Evolutionary conservation across 1,284 basidiomycete species (phyloP).

Genomic region (Sporisorium iseilematis-ciliati): DNA sequence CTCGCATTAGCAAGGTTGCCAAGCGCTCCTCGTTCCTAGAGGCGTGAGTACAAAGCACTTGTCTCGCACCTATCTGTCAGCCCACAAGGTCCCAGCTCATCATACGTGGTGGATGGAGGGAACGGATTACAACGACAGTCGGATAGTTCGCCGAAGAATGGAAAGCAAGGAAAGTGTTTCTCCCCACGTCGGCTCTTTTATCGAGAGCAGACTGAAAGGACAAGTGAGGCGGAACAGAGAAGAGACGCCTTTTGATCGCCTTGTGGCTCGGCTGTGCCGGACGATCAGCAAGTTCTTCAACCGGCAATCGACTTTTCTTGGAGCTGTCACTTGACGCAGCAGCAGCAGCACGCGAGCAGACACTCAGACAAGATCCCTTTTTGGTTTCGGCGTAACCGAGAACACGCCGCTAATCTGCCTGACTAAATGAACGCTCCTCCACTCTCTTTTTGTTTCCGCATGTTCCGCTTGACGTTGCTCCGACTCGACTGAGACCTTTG

Average conservation of each 20-base stretch:
- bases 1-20: too few relatives aligned
- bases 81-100: too few relatives aligned
- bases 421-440: neutral
- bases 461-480: neutral
- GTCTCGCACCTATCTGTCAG: too few relatives aligned
- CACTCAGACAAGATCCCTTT: neutral
- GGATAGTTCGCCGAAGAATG: too few relatives aligned
- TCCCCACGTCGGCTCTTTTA: too few relatives aligned
- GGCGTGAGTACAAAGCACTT: too few relatives aligned
- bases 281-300: slow-evolving; percentile 6
- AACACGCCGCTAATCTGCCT: slow-evolving; percentile 6
- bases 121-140: too few relatives aligned
- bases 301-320: neutral
- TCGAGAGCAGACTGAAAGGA: neutral
- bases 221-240: neutral
- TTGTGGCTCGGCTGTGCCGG: slow-evolving; percentile 21
- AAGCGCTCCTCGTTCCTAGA: too few relatives aligned
- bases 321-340: slow-evolving; percentile 24
- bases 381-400: slow-evolving; percentile 11
- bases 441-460: neutral
- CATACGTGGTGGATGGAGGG: too few relatives aligned
- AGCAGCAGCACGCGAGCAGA: slow-evolving; percentile 1
- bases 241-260: neutral
- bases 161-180: too few relatives aligned
- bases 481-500: too few relatives aligned